These are phyloP conservation scores for Naumovozyma castellii DNA, from an alignment of 805 yeast species.

Conservation along the genomic window DNA sequence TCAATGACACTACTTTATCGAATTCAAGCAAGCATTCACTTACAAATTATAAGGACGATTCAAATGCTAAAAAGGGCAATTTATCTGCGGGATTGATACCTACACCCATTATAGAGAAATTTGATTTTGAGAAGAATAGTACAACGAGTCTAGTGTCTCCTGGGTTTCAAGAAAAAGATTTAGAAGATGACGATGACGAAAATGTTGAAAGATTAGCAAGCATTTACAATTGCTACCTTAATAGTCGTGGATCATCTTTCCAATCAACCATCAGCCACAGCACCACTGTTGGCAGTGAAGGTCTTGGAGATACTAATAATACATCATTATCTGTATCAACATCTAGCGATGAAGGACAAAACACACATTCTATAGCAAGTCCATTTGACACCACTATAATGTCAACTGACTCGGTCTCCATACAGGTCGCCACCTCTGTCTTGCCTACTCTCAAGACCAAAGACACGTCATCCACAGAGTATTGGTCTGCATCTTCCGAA, in stretches of 20 bases:
- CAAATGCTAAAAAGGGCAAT: too few species aligned
- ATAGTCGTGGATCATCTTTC: constrained; percentile 29
- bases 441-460: too few species aligned
- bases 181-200: too few species aligned
- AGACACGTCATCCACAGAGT: too few species aligned
- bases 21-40: too few species aligned
- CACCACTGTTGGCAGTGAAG: background rate
- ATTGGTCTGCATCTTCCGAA: too few species aligned
- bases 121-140: background rate
- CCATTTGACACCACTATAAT: background rate
- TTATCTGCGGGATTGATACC: background rate
- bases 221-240: constrained; percentile 68
- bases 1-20: too few species aligned
- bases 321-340: background rate
- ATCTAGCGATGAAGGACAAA: background rate
- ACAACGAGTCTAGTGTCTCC: background rate
- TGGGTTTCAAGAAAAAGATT: too few species aligned
- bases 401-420: background rate
- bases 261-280: background rate
- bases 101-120: background rate
- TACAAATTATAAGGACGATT: too few species aligned
- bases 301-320: background rate
- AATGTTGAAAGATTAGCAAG: constrained; percentile 65
- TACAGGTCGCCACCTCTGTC: background rate
- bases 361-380: background rate